A percentile compares a stretch with the other conserved stretches of the same genome.
Conservation (phyloP, 208 protist species). For the Leishmania tropica region DNA sequence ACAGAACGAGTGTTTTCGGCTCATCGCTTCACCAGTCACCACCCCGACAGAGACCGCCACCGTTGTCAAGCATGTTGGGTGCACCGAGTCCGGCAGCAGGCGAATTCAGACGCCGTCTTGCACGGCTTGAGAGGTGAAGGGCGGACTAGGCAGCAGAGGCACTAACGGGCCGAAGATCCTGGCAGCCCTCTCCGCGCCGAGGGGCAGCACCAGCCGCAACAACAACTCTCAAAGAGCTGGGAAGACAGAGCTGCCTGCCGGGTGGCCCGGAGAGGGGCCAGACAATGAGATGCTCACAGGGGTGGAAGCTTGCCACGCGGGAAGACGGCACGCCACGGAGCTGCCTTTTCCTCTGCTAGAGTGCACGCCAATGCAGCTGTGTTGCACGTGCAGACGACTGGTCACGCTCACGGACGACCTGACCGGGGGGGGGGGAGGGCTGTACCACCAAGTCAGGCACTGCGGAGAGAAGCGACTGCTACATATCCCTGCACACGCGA, state of each 20-base stretch:
- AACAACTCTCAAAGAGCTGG: too few species aligned
- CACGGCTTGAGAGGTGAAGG: not conserved
- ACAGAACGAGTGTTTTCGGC: not conserved
- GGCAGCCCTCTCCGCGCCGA: not conserved
- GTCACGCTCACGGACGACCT: too few species aligned
- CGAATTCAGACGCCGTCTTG: not conserved
- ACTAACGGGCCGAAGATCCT: not conserved
- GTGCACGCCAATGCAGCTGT: not conserved
- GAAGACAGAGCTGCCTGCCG: not conserved
- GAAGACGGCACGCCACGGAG: not conserved
- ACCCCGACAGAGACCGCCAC: not conserved
- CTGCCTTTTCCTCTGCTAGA: too few species aligned
- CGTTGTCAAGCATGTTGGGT: not conserved
- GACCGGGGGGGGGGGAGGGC: not conserved
- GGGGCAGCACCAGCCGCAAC: not conserved
- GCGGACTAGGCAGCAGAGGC: not conserved
- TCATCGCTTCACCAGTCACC: not conserved
- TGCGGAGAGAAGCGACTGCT: not conserved
- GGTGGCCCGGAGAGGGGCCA: not conserved
- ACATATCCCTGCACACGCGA: not conserved
- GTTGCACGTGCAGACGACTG: not conserved
- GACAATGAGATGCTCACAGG: not conserved
- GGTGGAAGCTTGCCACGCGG: not conserved
- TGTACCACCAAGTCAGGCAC: not conserved
- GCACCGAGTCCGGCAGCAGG: not conserved